phyloP scores from a whole-genome alignment of 2,329 filamentous ascomycete genomes.

The Remersonia thermophila region DNA sequence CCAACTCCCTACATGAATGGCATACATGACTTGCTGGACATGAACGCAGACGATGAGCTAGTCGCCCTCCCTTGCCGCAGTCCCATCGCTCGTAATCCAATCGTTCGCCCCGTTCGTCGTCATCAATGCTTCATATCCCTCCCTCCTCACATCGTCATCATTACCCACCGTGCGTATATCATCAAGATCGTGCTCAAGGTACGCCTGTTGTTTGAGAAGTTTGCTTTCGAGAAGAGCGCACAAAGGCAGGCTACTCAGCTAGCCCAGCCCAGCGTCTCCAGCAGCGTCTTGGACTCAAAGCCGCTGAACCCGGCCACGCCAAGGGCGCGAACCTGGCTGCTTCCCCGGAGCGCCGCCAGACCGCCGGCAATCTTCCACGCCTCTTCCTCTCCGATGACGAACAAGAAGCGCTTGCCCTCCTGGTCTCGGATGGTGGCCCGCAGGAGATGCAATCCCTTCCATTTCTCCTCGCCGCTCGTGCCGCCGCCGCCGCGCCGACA shows the following conservation, averaged over 20 bases:
- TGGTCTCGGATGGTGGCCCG: slow-evolving; percentile 53
- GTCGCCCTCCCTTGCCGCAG: too few relatives aligned
- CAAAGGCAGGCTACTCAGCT: not conserved
- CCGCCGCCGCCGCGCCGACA: slow-evolving; percentile 30
- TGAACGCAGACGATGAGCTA: too few relatives aligned
- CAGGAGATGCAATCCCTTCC: slow-evolving; percentile 47
- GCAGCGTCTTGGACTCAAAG: slow-evolving; percentile 39
- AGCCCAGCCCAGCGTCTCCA: slow-evolving; percentile 48
- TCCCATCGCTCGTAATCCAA: too few relatives aligned
- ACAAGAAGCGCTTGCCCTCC: slow-evolving; percentile 53
- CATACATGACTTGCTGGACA: too few relatives aligned
- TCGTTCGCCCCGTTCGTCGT: too few relatives aligned
- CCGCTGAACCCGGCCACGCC: slow-evolving; percentile 44
- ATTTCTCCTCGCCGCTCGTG: slow-evolving; percentile 24
- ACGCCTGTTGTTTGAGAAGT: too few relatives aligned
- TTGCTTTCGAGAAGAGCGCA: too few relatives aligned
- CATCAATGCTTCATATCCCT: too few relatives aligned
- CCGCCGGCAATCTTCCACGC: slow-evolving; percentile 55
- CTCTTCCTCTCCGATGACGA: slow-evolving; percentile 52
- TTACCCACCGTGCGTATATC: too few relatives aligned
- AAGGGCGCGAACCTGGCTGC: slow-evolving; percentile 47
- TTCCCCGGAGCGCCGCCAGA: slow-evolving; percentile 46
- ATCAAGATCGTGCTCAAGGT: too few relatives aligned
- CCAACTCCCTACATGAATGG: too few relatives aligned
- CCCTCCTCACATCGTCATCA: too few relatives aligned